These are phyloP conservation scores for Torrubiellomyces zombiae DNA, from an alignment of 2,329 filamentous ascomycete species.

Conservation along the genomic window DNA sequence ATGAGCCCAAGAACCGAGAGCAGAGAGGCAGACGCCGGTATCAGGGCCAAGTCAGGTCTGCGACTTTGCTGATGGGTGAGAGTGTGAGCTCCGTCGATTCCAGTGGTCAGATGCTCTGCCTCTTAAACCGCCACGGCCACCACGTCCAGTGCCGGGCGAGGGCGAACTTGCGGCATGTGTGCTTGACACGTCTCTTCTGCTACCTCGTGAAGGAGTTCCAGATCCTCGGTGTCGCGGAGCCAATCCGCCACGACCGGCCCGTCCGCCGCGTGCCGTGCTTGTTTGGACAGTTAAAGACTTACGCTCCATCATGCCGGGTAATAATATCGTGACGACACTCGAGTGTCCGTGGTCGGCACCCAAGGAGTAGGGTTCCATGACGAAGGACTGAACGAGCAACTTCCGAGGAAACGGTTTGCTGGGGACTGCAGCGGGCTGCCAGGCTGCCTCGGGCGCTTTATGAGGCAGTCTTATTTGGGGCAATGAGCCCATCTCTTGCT, in stretches of 20 bases:
- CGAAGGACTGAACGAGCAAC: constrained; percentile 24
- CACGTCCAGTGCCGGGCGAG: constrained; percentile 10
- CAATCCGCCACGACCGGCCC: no score
- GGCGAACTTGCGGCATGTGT: constrained; percentile 10
- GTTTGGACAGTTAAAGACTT: constrained; percentile 21
- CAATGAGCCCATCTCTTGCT: constrained; percentile 66
- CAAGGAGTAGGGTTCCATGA: constrained; percentile 18
- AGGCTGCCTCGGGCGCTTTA: constrained; percentile 43
- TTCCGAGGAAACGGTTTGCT: constrained; percentile 36
- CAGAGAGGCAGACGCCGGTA: no score
- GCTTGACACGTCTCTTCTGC: constrained; percentile 17
- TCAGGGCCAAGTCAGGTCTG: no score
- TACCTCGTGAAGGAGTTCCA: constrained; percentile 13
- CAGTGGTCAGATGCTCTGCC: constrained; percentile 23
- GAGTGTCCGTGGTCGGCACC: no score
- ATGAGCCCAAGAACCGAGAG: no score
- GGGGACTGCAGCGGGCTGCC: constrained; percentile 39
- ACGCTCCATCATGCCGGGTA: constrained; percentile 24
- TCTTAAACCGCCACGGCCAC: constrained; percentile 23
- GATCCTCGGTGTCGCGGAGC: constrained; percentile 15
- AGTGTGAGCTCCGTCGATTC: no score
- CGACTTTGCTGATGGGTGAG: no score
- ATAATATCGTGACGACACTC: constrained; percentile 20
- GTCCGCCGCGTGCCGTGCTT: constrained; percentile 8
- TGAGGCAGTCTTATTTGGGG: constrained; percentile 53